Evolutionary conservation across 2,329 filamentous ascomycete genomes (phyloP).

Genomic region (Beauveria bassiana): DNA sequence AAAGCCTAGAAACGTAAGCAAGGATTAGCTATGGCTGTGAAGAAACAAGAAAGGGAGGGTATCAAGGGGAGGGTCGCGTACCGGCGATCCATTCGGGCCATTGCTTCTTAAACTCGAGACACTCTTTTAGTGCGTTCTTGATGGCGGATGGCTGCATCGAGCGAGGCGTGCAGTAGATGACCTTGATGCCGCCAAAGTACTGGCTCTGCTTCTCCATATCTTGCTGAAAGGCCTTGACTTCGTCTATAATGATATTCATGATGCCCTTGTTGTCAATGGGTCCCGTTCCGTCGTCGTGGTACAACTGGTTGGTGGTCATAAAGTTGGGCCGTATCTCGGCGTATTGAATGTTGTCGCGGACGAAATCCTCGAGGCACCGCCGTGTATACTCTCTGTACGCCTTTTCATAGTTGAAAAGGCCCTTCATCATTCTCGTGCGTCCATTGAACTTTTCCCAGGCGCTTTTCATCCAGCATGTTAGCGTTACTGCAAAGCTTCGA

Average conservation of each 20-base stretch:
- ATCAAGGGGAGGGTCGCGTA: not conserved
- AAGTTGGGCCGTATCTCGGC: conserved; percentile 66
- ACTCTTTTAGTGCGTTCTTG: conserved; percentile 48
- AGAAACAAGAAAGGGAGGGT: too few relatives aligned
- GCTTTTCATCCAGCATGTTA: conserved; percentile 26
- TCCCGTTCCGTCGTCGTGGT: conserved; percentile 44
- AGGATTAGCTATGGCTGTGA: too few relatives aligned
- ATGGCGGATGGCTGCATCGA: conserved; percentile 46
- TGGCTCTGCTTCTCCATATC: conserved; percentile 19
- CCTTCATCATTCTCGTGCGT: conserved; percentile 65
- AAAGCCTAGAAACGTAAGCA: conserved; percentile 37
- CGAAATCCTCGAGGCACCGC: conserved; percentile 52
- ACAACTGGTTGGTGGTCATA: conserved; percentile 55
- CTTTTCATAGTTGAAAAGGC: conserved; percentile 58
- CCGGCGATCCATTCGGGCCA: conserved; percentile 55
- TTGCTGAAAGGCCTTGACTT: conserved; percentile 40
- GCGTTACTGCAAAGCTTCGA: not conserved
- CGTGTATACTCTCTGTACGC: conserved; percentile 56
- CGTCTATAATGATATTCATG: conserved; percentile 51
- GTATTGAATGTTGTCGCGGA: conserved; percentile 60
- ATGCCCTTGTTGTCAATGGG: conserved; percentile 50
- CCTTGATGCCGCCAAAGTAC: conserved; percentile 57
- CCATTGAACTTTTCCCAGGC: conserved; percentile 59
- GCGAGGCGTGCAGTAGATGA: conserved; percentile 64
- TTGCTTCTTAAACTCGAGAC: conserved; percentile 48